phyloP scores from a whole-genome alignment of 2,329 filamentous ascomycete species.

The Sclerotiophoma versabilis region DNA sequence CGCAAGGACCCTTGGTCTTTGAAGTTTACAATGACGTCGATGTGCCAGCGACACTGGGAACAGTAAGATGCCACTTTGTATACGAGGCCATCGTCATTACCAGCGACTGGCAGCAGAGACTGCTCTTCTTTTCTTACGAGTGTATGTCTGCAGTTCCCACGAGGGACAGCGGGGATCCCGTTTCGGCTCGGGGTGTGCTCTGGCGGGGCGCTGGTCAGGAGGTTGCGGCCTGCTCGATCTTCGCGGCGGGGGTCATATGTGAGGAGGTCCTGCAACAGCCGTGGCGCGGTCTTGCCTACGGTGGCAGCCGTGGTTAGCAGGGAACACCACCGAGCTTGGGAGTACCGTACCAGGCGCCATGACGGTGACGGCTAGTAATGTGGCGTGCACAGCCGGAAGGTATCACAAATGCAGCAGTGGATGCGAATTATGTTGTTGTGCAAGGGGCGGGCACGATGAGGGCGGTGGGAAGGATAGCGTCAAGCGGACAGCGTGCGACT shows the following conservation, averaged over 20 bases:
- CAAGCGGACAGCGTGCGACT: conserved; percentile 21
- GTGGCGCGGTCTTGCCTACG: conserved; percentile 59
- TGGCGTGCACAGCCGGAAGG: neutral
- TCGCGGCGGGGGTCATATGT: conserved; percentile 60
- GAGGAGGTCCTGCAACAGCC: conserved; percentile 60
- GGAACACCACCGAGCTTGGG: neutral
- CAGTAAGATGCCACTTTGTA: conserved; percentile 69
- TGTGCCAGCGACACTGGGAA: conserved; percentile 66
- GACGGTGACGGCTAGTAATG: conserved; percentile 16
- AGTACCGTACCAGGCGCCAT: conserved; percentile 34
- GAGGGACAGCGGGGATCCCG: conserved; percentile 45
- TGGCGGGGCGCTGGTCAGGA: conserved; percentile 66
- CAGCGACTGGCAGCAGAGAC: conserved; percentile 56
- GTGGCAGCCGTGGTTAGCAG: conserved; percentile 38
- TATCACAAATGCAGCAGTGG: neutral
- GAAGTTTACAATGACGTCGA: conserved; percentile 65
- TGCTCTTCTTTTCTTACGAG: conserved; percentile 65
- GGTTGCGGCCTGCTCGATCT: conserved; percentile 56
- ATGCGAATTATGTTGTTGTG: conserved; percentile 1
- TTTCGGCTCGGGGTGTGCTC: conserved; percentile 53
- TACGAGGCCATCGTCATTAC: conserved; percentile 49
- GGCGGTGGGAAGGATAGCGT: conserved; percentile 13
- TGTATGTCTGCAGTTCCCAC: conserved; percentile 63
- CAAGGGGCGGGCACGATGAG: conserved; percentile 4
- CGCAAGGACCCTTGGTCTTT: conserved; percentile 47